Percentiles rank a stretch among this genome's conserved stretches.
These are phyloP conservation scores for Polyplosphaeria fusca DNA, from an alignment of 495 filamentous ascomycete genomes.

Conservation along the genomic window DNA sequence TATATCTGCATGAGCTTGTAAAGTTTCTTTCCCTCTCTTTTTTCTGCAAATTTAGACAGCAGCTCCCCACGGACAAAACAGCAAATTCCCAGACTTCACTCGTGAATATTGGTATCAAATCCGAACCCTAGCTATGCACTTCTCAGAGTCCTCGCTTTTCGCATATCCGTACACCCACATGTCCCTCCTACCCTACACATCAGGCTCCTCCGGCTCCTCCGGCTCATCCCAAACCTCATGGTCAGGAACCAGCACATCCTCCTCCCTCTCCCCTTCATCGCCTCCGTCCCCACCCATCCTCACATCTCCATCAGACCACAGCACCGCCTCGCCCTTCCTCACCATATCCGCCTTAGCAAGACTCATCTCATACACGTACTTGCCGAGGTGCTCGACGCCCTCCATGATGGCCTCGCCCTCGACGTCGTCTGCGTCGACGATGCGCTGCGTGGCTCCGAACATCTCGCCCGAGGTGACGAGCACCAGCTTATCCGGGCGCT, in stretches of 20 bases:
- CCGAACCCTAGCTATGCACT: no score
- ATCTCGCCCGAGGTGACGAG: constrained; percentile 84
- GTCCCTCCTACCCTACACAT: background rate
- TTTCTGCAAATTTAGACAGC: no score
- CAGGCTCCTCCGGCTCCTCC: background rate
- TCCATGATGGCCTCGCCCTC: constrained; percentile 66
- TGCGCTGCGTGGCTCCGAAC: constrained; percentile 59
- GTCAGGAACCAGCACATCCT: constrained; percentile 30
- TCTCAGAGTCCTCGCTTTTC: no score
- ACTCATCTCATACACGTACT: constrained; percentile 98
- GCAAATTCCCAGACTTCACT: no score
- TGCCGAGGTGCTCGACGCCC: constrained; percentile 87
- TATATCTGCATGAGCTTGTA: no score
- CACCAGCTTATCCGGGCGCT: constrained; percentile 70
- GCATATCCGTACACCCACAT: no score
- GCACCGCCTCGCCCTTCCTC: constrained; percentile 43
- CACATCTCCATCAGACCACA: constrained; percentile 16
- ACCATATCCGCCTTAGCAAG: constrained; percentile 71
- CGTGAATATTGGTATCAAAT: no score
- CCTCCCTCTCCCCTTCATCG: constrained; percentile 37
- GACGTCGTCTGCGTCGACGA: constrained; percentile 57
- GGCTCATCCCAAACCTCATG: constrained; percentile 10
- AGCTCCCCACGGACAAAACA: no score
- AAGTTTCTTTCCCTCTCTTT: no score
- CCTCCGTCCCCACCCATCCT: constrained; percentile 22